These are phyloP conservation scores for Scedosporium apiospermum DNA, from an alignment of 2,329 filamentous ascomycete species.

Conservation along the genomic window DNA sequence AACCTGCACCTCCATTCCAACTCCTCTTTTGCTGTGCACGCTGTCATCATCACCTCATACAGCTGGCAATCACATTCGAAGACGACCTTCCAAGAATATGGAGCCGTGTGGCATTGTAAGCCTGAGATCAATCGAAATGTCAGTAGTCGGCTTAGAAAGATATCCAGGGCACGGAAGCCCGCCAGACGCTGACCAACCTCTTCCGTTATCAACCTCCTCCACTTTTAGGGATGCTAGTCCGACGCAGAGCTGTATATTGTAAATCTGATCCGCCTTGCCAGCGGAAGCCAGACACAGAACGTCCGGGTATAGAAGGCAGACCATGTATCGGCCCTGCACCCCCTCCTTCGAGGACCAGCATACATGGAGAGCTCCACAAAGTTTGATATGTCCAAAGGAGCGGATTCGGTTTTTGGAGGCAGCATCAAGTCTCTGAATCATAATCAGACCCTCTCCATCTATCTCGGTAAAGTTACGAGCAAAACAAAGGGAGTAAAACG, in stretches of 20 bases:
- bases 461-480: not conserved
- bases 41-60: slow-evolving; percentile 80
- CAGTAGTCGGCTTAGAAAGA: slow-evolving; percentile 6
- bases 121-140: slow-evolving; percentile 39
- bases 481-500: not conserved
- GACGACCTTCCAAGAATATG: slow-evolving; percentile 84
- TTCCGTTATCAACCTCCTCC: slow-evolving; percentile 65
- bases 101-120: slow-evolving; percentile 75
- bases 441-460: not conserved
- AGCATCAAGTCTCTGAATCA: slow-evolving; percentile 35
- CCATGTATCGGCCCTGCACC: slow-evolving; percentile 71
- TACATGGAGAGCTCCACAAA: slow-evolving; percentile 77
- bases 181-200: slow-evolving; percentile 40
- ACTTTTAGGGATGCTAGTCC: slow-evolving; percentile 55
- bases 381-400: slow-evolving; percentile 66
- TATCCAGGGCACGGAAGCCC: not conserved
- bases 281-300: slow-evolving; percentile 67
- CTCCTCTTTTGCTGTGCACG: slow-evolving; percentile 74
- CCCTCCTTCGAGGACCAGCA: slow-evolving; percentile 66
- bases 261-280: slow-evolving; percentile 53
- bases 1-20: slow-evolving; percentile 69
- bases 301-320: slow-evolving; percentile 74
- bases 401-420: slow-evolving; percentile 59
- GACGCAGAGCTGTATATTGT: slow-evolving; percentile 68
- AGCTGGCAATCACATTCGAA: slow-evolving; percentile 70